Conservation (phyloP, 306 rosid genomes). For the Lotus japonicus region DNA sequence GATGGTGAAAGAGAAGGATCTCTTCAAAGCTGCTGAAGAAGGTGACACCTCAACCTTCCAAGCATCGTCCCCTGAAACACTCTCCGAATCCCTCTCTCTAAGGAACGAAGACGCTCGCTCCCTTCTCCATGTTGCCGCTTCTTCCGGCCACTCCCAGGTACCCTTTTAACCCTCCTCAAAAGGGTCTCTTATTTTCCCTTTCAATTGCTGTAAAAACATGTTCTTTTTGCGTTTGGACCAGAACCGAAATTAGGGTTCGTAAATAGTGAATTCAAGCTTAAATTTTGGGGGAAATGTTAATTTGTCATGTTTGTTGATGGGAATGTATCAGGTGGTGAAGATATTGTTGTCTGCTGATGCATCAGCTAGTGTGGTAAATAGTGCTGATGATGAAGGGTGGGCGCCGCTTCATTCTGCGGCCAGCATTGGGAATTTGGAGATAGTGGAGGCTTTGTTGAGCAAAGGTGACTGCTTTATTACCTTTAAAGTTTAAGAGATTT, state of each 20-base stretch:
- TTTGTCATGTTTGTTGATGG: neutral
- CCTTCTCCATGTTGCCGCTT: conserved; percentile 73
- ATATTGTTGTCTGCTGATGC: conserved; percentile 45
- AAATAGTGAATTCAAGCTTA: neutral
- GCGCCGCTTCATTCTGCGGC: conserved; percentile 88
- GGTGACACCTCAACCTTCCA: conserved; percentile 51
- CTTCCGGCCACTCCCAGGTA: conserved; percentile 68
- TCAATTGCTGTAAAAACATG: neutral
- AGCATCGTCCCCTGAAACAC: conserved; percentile 35
- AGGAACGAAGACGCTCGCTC: conserved; percentile 83
- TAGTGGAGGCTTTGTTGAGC: conserved; percentile 49
- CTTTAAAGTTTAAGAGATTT: no score
- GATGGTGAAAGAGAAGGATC: conserved; percentile 35
- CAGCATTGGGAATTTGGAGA: conserved; percentile 63
- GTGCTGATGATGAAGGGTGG: conserved; percentile 93
- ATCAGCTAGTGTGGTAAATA: conserved; percentile 41
- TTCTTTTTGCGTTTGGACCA: neutral
- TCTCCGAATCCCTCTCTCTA: conserved; percentile 49
- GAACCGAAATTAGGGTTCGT: neutral
- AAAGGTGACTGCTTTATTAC: conserved; percentile 34
- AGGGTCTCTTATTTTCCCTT: neutral
- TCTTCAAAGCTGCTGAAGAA: conserved; percentile 73
- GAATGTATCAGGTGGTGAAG: conserved; percentile 49
- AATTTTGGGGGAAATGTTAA: neutral
- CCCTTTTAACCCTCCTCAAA: neutral